Conservation (phyloP, 192 early-diverging fungal genomes). For the Phycomyces blakesleeanus region DNA sequence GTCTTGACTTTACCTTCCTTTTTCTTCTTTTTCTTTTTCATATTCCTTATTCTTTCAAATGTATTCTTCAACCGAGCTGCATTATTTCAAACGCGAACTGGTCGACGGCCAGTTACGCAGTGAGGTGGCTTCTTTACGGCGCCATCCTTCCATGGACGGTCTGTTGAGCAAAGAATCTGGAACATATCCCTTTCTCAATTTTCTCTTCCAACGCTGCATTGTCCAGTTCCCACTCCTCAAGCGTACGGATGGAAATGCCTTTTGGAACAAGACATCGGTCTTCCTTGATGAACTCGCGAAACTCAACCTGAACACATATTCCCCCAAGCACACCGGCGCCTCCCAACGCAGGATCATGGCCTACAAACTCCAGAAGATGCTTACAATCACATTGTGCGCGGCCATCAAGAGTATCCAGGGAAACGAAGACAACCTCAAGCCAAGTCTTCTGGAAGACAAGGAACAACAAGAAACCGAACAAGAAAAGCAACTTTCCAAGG, state of each 20-base stretch:
- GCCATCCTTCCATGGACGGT: slow-evolving; percentile 24
- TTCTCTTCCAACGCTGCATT: slow-evolving; percentile 42
- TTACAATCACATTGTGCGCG: slow-evolving; percentile 29
- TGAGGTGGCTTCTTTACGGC: slow-evolving; percentile 32
- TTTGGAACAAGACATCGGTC: slow-evolving; percentile 46
- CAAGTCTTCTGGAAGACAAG: background rate
- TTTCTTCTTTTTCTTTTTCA: too few species aligned
- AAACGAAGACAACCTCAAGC: slow-evolving; percentile 19
- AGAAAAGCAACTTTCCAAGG: slow-evolving; percentile 2
- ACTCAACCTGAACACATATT: slow-evolving; percentile 31
- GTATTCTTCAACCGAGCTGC: slow-evolving; percentile 30
- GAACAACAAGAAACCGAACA: too few species aligned
- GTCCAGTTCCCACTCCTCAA: slow-evolving; percentile 50
- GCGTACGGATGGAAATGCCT: slow-evolving; percentile 21
- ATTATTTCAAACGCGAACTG: slow-evolving; percentile 54
- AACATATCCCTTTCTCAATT: slow-evolving; percentile 41
- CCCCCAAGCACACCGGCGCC: slow-evolving; percentile 9
- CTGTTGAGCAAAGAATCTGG: slow-evolving; percentile 18
- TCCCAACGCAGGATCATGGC: slow-evolving; percentile 29
- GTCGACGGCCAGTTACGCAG: slow-evolving; percentile 42
- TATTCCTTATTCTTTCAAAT: too few species aligned
- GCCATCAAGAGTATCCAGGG: slow-evolving; percentile 30
- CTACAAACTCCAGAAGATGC: slow-evolving; percentile 31
- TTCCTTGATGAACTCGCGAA: slow-evolving; percentile 49
- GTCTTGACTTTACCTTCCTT: too few species aligned